Evolutionary conservation across 2,329 filamentous ascomycete genomes (phyloP).

Genomic region (Fusarium odoratissimum): DNA sequence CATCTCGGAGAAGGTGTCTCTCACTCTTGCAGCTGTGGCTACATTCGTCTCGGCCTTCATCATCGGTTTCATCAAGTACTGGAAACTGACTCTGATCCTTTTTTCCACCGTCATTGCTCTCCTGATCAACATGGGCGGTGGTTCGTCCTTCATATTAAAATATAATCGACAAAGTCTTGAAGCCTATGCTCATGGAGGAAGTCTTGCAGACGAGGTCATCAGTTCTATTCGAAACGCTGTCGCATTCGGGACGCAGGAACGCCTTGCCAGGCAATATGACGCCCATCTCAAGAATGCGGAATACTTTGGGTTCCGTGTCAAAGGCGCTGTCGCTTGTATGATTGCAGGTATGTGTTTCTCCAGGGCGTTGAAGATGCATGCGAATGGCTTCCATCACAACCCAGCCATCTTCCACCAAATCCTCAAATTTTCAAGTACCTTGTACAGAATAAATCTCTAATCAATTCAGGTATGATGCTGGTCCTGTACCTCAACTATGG

Average conservation of each 20-base stretch:
- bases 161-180: conserved; percentile 82
- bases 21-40: conserved; percentile 80
- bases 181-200: conserved; percentile 86
- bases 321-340: conserved; percentile 80
- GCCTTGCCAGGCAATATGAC: conserved; percentile 89
- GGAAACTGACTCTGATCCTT: conserved; percentile 92
- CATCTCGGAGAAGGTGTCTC: conserved; percentile 87
- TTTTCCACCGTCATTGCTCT: conserved; percentile 84
- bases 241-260: conserved; percentile 93
- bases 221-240: conserved; percentile 92
- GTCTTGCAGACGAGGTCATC: conserved; percentile 92
- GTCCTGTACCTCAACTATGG: conserved; percentile 89
- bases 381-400: background rate
- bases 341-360: conserved; percentile 72
- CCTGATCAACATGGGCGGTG: conserved; percentile 78
- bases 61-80: conserved; percentile 90
- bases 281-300: conserved; percentile 78
- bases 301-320: conserved; percentile 79
- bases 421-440: background rate
- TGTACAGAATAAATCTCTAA: conserved; percentile 48
- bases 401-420: background rate
- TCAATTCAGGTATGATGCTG: conserved; percentile 86
- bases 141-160: conserved; percentile 80
- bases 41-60: conserved; percentile 91
- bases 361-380: background rate